These are phyloP conservation scores for Apostasia shenzhenica DNA, from an alignment of 106 monocot species.

Conservation along the genomic window DNA sequence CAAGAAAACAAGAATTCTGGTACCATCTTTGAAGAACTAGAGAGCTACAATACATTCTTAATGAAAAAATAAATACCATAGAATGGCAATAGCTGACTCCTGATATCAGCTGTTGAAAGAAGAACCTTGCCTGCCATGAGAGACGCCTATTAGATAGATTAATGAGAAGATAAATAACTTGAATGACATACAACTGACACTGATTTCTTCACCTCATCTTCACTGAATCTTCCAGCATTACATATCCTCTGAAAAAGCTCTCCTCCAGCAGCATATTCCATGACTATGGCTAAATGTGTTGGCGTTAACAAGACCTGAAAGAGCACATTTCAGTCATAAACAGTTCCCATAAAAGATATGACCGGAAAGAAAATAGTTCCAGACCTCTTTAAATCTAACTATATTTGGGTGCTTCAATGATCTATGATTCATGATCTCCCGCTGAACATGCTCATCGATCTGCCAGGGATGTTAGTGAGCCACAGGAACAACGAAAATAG, in stretches of 20 bases:
- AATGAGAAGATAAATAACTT: background rate
- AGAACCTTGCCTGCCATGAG: conserved; percentile 52
- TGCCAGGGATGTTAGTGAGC: conserved; percentile 1
- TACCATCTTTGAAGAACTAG: background rate
- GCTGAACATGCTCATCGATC: conserved; percentile 70
- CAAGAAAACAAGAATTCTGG: background rate
- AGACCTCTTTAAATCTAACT: conserved; percentile 62
- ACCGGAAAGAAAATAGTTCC: no score
- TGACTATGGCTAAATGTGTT: conserved; percentile 74
- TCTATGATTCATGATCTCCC: conserved; percentile 68
- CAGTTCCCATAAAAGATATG: no score
- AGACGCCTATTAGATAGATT: background rate
- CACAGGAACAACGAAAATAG: no score
- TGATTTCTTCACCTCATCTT: conserved; percentile 56
- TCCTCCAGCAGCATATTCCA: conserved; percentile 89
- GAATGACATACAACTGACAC: background rate
- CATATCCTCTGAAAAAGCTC: conserved; percentile 86
- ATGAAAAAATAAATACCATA: conserved; percentile 32
- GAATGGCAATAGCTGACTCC: conserved; percentile 61
- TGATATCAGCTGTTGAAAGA: conserved; percentile 39
- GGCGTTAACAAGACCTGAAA: conserved; percentile 71
- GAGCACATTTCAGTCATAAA: no score
- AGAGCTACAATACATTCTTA: no score
- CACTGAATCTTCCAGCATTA: conserved; percentile 72
- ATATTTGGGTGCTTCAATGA: conserved; percentile 9